Percentiles rank a stretch among this genome's conserved stretches.
Evolutionary conservation across 805 yeast genomes (phyloP).

Genomic region (Barnettozyma sucrosica): DNA sequence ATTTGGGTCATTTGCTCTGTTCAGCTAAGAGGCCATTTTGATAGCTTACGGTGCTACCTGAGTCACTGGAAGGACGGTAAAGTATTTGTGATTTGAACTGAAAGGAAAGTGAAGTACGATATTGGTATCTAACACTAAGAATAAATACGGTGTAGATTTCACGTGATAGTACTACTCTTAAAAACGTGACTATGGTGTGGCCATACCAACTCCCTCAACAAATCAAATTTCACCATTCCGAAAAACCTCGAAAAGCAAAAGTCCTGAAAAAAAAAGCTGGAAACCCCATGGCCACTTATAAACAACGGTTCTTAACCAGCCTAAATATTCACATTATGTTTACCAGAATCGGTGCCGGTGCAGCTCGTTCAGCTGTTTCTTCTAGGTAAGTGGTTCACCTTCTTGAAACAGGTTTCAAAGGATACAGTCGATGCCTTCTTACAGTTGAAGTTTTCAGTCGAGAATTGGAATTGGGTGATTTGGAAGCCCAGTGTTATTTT

Average conservation of each 20-base stretch:
- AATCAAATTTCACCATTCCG: slow-evolving; percentile 20
- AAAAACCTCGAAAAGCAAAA: slow-evolving; percentile 16
- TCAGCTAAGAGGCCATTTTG: too few relatives aligned
- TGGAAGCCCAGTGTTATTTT: neutral
- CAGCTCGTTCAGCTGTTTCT: slow-evolving; percentile 28
- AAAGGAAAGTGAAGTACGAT: too few relatives aligned
- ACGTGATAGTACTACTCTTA: neutral
- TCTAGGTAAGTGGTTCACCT: slow-evolving; percentile 22
- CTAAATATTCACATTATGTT: slow-evolving; percentile 18
- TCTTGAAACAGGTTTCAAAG: neutral
- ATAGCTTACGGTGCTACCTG: too few relatives aligned
- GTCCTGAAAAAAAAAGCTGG: slow-evolving; percentile 12
- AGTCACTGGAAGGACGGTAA: too few relatives aligned
- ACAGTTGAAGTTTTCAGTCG: neutral
- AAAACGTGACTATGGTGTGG: slow-evolving; percentile 2
- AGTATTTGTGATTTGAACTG: too few relatives aligned
- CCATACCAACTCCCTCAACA: slow-evolving; percentile 12
- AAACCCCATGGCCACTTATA: neutral
- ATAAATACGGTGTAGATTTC: too few relatives aligned
- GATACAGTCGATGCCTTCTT: neutral
- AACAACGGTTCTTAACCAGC: slow-evolving; percentile 1
- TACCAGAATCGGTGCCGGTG: slow-evolving; percentile 27
- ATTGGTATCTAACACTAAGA: too few relatives aligned
- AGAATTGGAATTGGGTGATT: neutral
- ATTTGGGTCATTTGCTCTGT: too few relatives aligned